Conservation (phyloP, 2,329 filamentous ascomycete species). For the Biscogniauxia marginata region DNA sequence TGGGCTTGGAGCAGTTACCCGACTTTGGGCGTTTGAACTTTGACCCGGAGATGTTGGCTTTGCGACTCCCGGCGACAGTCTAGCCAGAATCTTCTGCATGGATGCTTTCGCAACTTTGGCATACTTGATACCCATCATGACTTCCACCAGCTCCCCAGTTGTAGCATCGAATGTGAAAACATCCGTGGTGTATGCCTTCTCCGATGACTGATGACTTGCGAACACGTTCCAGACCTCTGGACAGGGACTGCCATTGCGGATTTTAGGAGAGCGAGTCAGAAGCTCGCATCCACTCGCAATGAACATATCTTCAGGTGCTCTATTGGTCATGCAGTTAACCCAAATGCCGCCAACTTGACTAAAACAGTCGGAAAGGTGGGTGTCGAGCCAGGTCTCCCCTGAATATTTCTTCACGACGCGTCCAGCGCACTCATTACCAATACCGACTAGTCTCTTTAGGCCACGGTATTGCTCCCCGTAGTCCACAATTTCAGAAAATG, state of each 20-base stretch:
- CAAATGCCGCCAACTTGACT: conserved; percentile 38
- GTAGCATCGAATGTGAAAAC: conserved; percentile 36
- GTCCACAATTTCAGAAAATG: conserved; percentile 37
- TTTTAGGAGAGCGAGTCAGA: conserved; percentile 33
- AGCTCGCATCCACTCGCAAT: conserved; percentile 32
- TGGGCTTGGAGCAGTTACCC: not conserved
- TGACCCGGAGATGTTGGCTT: too few species aligned
- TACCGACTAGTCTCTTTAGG: conserved; percentile 31
- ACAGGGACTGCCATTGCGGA: conserved; percentile 1
- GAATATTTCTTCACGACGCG: conserved; percentile 14
- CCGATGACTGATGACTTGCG: conserved; percentile 20
- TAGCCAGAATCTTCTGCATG: conserved; percentile 31
- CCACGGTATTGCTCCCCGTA: conserved; percentile 35
- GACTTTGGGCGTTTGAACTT: too few species aligned
- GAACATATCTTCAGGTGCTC: conserved; percentile 29
- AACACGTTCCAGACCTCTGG: conserved; percentile 30
- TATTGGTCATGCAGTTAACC: conserved; percentile 36
- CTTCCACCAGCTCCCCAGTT: conserved; percentile 30
- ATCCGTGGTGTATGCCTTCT: conserved; percentile 31
- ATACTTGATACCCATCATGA: conserved; percentile 35
- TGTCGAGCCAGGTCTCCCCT: conserved; percentile 8
- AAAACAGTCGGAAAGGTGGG: conserved; percentile 31
- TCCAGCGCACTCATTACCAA: conserved; percentile 31
- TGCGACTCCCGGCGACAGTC: conserved; percentile 16
- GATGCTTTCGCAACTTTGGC: conserved; percentile 24